phyloP scores from a whole-genome alignment of 139 green algal species.

The Chloropicon primus region DNA sequence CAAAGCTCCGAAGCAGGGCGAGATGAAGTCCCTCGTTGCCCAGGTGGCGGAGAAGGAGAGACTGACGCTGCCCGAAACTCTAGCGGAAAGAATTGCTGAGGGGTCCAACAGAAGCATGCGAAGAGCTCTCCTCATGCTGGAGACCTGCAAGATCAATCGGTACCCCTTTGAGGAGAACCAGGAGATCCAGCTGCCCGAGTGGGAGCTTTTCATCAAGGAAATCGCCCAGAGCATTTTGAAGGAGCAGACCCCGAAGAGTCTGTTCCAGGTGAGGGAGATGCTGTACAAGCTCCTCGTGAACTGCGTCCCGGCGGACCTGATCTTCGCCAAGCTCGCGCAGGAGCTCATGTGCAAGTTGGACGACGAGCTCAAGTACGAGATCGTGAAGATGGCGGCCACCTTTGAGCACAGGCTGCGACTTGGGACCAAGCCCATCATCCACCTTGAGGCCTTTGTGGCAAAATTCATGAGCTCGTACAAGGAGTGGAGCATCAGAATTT shows the following conservation, averaged over 20 bases:
- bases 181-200: constrained; percentile 56
- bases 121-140: constrained; percentile 75
- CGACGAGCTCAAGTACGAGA: constrained; percentile 68
- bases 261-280: constrained; percentile 68
- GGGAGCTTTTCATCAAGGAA: constrained; percentile 83
- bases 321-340: constrained; percentile 40
- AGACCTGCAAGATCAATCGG: constrained; percentile 46
- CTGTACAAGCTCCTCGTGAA: constrained; percentile 95
- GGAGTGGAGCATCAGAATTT: constrained; percentile 22
- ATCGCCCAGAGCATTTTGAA: constrained; percentile 65
- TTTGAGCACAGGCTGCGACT: constrained; percentile 81
- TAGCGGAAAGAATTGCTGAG: constrained; percentile 46
- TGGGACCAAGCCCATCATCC: constrained; percentile 89
- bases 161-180: constrained; percentile 19
- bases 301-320: constrained; percentile 82
- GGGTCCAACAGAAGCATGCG: constrained; percentile 63
- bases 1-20: constrained; percentile 40
- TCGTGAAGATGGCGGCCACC: constrained; percentile 39
- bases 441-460: constrained; percentile 93
- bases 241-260: constrained; percentile 77
- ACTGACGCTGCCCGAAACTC: constrained; percentile 40
- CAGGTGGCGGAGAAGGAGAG: constrained; percentile 59
- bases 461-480: constrained; percentile 91
- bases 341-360: constrained; percentile 81
- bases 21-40: constrained; percentile 48